Conservation (phyloP, 208 protist species). For the Crithidia bombi region DNA sequence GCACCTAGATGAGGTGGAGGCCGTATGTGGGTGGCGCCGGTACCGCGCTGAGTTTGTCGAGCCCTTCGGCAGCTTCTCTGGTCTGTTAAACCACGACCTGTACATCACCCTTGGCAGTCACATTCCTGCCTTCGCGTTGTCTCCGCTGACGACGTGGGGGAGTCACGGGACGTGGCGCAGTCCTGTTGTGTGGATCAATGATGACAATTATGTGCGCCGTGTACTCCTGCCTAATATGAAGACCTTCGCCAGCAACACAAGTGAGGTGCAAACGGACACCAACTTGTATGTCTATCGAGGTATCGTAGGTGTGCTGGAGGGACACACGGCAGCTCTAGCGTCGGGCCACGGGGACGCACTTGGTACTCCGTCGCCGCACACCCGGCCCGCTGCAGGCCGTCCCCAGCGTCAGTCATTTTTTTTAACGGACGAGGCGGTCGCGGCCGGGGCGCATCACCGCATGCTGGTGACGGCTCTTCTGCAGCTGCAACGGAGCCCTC, state of each 20-base stretch:
- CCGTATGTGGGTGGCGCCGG: slow-evolving; percentile 35
- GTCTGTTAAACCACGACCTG: slow-evolving; percentile 32
- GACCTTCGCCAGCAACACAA: slow-evolving; percentile 34
- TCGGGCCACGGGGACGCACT: not conserved
- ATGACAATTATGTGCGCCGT: slow-evolving; percentile 41
- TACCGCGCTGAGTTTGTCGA: not conserved
- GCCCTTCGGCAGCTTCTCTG: slow-evolving; percentile 32
- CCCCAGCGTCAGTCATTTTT: not conserved
- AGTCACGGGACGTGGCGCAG: not conserved
- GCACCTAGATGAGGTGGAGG: slow-evolving; percentile 36
- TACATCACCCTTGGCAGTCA: slow-evolving; percentile 21
- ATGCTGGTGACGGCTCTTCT: slow-evolving; percentile 5
- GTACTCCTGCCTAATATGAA: slow-evolving; percentile 62
- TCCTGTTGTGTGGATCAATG: slow-evolving; percentile 51
- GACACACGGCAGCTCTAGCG: not conserved
- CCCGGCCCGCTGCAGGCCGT: not conserved
- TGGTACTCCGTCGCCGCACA: not conserved
- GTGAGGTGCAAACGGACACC: not conserved
- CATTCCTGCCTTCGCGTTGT: slow-evolving; percentile 3
- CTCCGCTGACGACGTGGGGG: not conserved
- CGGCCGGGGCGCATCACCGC: slow-evolving; percentile 24
- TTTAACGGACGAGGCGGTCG: not conserved
- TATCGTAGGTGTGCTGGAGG: not conserved
- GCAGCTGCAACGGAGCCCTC: slow-evolving; percentile 12
- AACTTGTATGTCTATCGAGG: slow-evolving; percentile 29